A percentile compares a stretch with the other conserved stretches of the same genome.
phyloP scores from a whole-genome alignment of 257 asterid genomes.

The Linaria vulgaris region DNA sequence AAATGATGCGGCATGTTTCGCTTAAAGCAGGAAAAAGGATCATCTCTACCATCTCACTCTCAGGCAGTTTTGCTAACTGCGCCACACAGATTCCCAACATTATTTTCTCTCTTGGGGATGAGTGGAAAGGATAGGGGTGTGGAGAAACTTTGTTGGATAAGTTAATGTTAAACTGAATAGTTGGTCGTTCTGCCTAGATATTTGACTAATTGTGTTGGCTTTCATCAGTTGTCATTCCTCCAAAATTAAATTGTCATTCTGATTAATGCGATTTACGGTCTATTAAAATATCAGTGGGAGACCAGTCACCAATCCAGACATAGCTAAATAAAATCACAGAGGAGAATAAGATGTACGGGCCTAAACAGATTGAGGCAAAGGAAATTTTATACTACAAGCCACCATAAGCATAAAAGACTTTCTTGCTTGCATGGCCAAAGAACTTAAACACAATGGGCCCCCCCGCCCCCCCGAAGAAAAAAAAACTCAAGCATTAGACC shows the following conservation, averaged over 20 bases:
- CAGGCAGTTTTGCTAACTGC: conserved; percentile 35
- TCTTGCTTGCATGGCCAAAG: not conserved
- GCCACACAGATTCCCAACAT: conserved; percentile 8
- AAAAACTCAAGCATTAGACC: no score
- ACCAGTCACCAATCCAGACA: not conserved
- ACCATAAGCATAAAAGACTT: not conserved
- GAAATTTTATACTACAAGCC: not conserved
- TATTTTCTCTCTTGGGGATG: not conserved
- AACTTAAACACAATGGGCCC: not conserved
- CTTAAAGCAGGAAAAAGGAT: conserved; percentile 42
- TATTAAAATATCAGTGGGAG: not conserved
- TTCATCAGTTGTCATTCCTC: not conserved
- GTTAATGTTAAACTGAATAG: not conserved
- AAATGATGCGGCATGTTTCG: conserved; percentile 39
- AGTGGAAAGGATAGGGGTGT: not conserved
- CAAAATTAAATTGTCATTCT: not conserved
- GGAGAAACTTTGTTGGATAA: not conserved
- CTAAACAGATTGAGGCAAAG: not conserved
- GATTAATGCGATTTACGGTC: not conserved
- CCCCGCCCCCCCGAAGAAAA: no score
- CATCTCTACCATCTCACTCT: conserved; percentile 41
- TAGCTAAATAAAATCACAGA: not conserved
- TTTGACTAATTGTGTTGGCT: not conserved
- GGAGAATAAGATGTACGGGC: no score
- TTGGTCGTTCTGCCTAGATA: not conserved